Evolutionary conservation across 495 filamentous ascomycete genomes (phyloP).

Genomic region (Neurospora sp.): DNA sequence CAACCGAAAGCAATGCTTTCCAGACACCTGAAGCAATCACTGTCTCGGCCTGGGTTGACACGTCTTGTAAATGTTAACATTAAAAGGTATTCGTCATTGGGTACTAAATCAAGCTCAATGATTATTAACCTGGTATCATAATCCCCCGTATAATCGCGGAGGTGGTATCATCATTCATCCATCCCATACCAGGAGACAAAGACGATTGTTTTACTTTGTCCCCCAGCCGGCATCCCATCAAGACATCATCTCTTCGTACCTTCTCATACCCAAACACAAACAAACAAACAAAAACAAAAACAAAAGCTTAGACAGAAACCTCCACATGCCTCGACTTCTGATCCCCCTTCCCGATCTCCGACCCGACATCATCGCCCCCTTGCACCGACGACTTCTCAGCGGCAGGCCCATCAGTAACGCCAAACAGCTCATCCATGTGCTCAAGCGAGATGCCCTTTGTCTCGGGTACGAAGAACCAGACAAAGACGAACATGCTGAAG

Average conservation of each 20-base stretch:
- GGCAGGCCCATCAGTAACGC: conserved; percentile 15
- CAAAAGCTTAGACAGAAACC: neutral
- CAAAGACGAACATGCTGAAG: conserved; percentile 54
- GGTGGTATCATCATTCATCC: neutral
- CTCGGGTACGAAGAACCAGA: conserved; percentile 64
- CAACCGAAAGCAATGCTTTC: neutral
- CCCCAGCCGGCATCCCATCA: neutral
- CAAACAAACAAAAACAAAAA: neutral
- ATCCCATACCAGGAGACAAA: neutral
- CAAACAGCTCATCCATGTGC: conserved; percentile 28
- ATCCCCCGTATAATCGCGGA: neutral
- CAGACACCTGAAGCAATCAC: too few relatives aligned
- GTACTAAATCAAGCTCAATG: neutral
- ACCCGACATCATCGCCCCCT: neutral
- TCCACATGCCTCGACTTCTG: neutral
- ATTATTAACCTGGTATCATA: neutral
- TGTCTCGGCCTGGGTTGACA: too few relatives aligned
- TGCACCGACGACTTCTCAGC: neutral
- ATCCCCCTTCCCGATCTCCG: neutral
- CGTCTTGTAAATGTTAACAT: too few relatives aligned
- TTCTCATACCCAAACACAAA: neutral
- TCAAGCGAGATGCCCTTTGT: conserved; percentile 48
- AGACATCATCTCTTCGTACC: neutral
- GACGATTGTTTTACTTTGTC: neutral
- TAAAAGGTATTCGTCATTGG: neutral